Evolutionary conservation across 768 basidiomycete genomes (phyloP).

Genomic region (Podaxis pistillaris): DNA sequence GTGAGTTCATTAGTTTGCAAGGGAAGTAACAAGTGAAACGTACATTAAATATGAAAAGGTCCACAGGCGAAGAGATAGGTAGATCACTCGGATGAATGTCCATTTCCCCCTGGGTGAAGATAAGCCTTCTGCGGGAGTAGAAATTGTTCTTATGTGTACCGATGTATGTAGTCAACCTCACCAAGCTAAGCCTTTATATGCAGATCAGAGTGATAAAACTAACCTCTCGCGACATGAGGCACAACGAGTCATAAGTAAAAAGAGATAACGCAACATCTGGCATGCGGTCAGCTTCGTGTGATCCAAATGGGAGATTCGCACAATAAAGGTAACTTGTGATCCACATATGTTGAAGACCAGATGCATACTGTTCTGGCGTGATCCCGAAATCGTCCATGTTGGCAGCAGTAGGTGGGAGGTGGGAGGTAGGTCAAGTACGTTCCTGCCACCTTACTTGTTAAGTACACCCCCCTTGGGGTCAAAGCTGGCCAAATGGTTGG

Average conservation of each 20-base stretch:
- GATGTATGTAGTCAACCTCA: not conserved
- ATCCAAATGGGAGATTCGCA: not conserved
- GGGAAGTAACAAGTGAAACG: not conserved
- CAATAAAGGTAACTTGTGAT: not conserved
- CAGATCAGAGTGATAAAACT: not conserved
- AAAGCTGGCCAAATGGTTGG: no score
- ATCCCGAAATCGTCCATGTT: not conserved
- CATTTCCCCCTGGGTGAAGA: not conserved
- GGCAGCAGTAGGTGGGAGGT: not conserved
- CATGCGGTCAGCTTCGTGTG: not conserved
- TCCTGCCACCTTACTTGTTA: no score
- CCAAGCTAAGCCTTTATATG: not conserved
- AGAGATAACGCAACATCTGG: not conserved
- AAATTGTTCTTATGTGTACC: not conserved
- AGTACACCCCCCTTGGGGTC: no score
- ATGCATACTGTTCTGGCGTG: not conserved
- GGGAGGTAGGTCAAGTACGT: no score
- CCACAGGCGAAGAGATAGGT: not conserved
- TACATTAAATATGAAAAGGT: not conserved
- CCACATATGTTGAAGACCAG: not conserved
- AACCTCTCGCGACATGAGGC: slow-evolving; percentile 7
- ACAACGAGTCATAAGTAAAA: slow-evolving; percentile 2
- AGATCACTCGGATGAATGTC: not conserved
- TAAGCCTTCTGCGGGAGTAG: not conserved
- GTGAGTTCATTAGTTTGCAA: not conserved